Evolutionary conservation across 768 basidiomycete genomes (phyloP).

Genomic region (Pleurotus tuber-regium): DNA sequence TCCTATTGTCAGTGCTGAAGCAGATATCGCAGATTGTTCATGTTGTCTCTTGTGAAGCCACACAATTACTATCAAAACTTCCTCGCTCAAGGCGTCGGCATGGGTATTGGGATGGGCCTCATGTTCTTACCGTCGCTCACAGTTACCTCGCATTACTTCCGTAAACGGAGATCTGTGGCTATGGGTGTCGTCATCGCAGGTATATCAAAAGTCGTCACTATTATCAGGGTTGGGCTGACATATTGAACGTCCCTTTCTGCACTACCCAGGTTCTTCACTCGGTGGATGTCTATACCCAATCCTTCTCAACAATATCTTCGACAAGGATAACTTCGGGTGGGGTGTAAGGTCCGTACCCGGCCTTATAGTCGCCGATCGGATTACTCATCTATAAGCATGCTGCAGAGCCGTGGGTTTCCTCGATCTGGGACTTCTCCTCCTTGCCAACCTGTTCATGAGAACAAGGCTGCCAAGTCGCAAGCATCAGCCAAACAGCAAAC

Average conservation of each 20-base stretch:
- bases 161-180: conserved; percentile 42
- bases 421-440: conserved; percentile 40
- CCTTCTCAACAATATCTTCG: conserved; percentile 47
- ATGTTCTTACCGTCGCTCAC: conserved; percentile 52
- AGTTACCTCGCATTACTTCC: conserved; percentile 55
- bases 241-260: background rate
- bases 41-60: conserved; percentile 47
- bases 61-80: conserved; percentile 51
- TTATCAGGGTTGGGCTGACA: background rate
- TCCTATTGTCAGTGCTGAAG: background rate
- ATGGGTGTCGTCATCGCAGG: conserved; percentile 57
- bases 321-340: conserved; percentile 36
- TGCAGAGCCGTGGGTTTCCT: conserved; percentile 44
- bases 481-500: conserved; percentile 17
- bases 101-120: conserved; percentile 55
- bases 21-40: conserved; percentile 36
- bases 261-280: conserved; percentile 36
- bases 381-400: conserved; percentile 15
- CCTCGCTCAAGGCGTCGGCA: conserved; percentile 53
- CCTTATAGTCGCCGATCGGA: conserved; percentile 20
- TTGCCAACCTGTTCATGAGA: conserved; percentile 42
- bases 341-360: conserved; percentile 36
- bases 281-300: conserved; percentile 54
- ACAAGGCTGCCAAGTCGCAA: conserved; percentile 31
- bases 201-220: conserved; percentile 18